Conservation (phyloP, 352 stramenopile species). For the Globisporangium solare region DNA sequence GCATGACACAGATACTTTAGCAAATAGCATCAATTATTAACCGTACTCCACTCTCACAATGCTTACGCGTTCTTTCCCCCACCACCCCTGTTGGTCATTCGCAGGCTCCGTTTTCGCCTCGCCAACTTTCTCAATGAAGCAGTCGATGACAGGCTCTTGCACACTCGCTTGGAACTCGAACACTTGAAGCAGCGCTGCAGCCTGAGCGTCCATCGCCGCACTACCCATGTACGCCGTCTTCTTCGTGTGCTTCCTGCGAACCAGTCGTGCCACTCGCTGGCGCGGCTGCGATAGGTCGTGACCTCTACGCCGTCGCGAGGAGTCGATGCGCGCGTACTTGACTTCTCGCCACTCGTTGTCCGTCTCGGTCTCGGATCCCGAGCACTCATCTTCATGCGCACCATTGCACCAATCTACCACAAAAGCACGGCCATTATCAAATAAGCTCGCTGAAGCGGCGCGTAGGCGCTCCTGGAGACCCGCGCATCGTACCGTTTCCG, state of each 20-base stretch:
- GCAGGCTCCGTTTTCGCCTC: neutral
- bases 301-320: neutral
- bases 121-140: neutral
- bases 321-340: conserved; percentile 5
- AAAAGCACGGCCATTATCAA: too few species aligned
- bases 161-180: conserved; percentile 10
- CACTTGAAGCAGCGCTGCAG: neutral
- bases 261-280: conserved; percentile 4
- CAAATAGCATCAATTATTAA: neutral
- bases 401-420: too few species aligned
- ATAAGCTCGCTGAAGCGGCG: neutral
- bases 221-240: conserved; percentile 2
- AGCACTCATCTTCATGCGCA: neutral
- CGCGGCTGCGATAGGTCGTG: neutral
- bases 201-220: neutral
- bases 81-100: conserved; percentile 8
- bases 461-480: neutral
- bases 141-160: neutral
- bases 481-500: too few species aligned
- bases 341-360: neutral
- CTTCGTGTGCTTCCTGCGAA: conserved; percentile 9
- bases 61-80: conserved; percentile 6
- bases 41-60: too few species aligned
- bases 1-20: neutral
- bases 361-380: conserved; percentile 1